Evolutionary conservation across 2,329 filamentous ascomycete species (phyloP), one percentile per base, ranked within the genome.

Genomic region (Ophiostoma populinum): DNA sequence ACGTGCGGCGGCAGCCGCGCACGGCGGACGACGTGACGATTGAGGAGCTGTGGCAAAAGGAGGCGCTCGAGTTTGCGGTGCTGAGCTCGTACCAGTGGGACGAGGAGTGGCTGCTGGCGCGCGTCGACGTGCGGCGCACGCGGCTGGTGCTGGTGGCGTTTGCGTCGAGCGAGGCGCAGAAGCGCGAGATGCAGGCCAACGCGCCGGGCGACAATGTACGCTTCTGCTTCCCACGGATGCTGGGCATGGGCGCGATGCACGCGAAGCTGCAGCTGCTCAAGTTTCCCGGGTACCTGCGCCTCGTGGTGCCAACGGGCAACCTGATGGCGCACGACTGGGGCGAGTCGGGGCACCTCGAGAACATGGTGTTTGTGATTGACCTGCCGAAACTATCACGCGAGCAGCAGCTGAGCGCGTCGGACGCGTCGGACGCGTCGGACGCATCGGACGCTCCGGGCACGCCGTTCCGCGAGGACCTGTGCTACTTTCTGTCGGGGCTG

Each of bases 261-360:
- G 92, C 83, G 33, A 95, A 98, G 51, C 62, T 95, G 28, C 86
- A 92, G 67, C 56, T 95, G 2, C 63, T 95, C n/a, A 87, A 85
- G 46, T 81, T 83, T 46, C 57, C 67, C 0, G 57, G 57, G 2
- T 75, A 85, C 51, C 55, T 94, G 12, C 72, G 90, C 6, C 64
- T 98, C 29, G 87, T 79, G 1, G 62, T 95, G 2, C 85, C 90
- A 0, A 87, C 78, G 4, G 90, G 85, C 2, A 98, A 98, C 47
- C 59, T 94, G 32, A 75, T 80, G 10, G 64, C 71, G 7, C 83
- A 80, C 47, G 87, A 98, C 50, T 95, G 90, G 86, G 87, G 86
- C 8, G 82, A 92, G 51, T 67, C 64, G 2, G 81, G 81, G 6
- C 56, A 75, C 2, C 80, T 93, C 74, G 86, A 94, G 55, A 94